Conservation (phyloP, 2,329 filamentous ascomycete genomes). For the Neurospora sp. region DNA sequence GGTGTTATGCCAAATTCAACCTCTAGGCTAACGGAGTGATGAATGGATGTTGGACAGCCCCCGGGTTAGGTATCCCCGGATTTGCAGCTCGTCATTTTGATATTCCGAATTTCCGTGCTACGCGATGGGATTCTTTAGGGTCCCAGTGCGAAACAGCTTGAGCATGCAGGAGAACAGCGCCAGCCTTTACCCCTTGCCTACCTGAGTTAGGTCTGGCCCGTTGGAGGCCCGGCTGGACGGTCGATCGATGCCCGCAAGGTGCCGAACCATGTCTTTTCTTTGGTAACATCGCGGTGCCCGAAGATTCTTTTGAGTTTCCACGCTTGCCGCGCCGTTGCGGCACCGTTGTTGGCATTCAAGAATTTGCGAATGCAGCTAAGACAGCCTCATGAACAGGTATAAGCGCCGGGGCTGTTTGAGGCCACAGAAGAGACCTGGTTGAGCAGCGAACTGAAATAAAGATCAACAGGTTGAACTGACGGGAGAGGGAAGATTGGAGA, state of each 20-base stretch:
- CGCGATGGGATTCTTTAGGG: background rate
- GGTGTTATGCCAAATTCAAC: background rate
- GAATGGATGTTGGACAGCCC: background rate
- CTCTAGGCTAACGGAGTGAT: background rate
- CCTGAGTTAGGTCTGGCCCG: background rate
- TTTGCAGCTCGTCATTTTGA: background rate
- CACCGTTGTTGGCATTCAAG: background rate
- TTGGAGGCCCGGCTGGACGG: background rate
- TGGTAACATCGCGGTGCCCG: background rate
- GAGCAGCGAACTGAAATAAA: background rate
- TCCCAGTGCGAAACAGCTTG: background rate
- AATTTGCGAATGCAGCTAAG: background rate
- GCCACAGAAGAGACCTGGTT: background rate
- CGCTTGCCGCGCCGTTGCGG: background rate
- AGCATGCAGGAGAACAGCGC: background rate
- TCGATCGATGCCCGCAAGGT: background rate
- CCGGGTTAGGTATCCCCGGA: background rate
- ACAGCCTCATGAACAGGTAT: background rate
- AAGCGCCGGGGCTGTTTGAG: background rate
- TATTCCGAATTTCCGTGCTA: background rate
- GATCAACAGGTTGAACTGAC: background rate
- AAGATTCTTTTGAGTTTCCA: background rate
- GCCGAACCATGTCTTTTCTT: background rate
- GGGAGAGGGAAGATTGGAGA: background rate
- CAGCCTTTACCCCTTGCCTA: background rate